Evolutionary conservation across 1,284 basidiomycete species (phyloP).

Genomic region (Exsudoporus floridanus): DNA sequence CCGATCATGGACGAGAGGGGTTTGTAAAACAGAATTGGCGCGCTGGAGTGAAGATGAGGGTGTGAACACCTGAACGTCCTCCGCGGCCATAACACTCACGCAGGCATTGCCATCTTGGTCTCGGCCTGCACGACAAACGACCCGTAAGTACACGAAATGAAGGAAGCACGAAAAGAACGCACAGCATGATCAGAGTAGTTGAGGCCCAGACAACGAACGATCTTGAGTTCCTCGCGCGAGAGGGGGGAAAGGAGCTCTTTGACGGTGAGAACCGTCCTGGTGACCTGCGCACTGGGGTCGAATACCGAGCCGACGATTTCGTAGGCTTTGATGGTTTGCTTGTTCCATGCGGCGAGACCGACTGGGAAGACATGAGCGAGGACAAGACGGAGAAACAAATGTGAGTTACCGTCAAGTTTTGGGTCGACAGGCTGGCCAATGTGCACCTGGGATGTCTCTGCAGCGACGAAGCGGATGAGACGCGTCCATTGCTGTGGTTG

Average conservation of each 20-base stretch:
- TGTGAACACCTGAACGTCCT: not conserved
- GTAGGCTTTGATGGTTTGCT: constrained; percentile 58
- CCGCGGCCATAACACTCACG: constrained; percentile 42
- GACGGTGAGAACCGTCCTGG: constrained; percentile 63
- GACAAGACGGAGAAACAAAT: not conserved
- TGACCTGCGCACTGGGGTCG: constrained; percentile 61
- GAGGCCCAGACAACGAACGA: constrained; percentile 76
- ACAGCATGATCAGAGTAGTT: constrained; percentile 83
- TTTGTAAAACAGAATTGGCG: constrained; percentile 80
- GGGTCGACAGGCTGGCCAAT: constrained; percentile 76
- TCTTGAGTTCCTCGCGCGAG: constrained; percentile 58
- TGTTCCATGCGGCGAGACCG: constrained; percentile 60
- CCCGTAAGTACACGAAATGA: not conserved
- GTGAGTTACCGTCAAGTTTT: constrained; percentile 56
- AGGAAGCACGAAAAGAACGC: constrained; percentile 24
- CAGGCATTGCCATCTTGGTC: constrained; percentile 59
- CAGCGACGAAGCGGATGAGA: constrained; percentile 79
- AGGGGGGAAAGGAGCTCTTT: constrained; percentile 71
- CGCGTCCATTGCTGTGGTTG: constrained; percentile 67
- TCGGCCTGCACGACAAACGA: constrained; percentile 51
- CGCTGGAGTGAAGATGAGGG: constrained; percentile 35
- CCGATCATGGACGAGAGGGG: constrained; percentile 71
- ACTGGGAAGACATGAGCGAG: constrained; percentile 42
- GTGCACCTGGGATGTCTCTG: constrained; percentile 72
- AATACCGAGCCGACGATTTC: constrained; percentile 69